Evolutionary conservation across 2,329 filamentous ascomycete genomes (phyloP).

Genomic region (Fusarium buxicola): DNA sequence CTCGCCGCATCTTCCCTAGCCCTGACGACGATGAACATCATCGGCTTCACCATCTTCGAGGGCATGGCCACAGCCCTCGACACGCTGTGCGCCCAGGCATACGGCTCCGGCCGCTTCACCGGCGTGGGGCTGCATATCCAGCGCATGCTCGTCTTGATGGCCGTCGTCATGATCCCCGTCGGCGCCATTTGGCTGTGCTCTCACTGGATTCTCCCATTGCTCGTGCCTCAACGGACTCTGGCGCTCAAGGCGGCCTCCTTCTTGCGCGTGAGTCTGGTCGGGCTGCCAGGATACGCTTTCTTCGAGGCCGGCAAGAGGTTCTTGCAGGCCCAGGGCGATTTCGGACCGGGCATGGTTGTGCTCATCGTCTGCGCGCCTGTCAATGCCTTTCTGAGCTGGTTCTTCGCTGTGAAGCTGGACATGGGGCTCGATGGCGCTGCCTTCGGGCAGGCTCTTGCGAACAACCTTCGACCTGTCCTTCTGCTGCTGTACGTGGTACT

Average conservation of each 20-base stretch:
- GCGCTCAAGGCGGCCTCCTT: slow-evolving; percentile 63
- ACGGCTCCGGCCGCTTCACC: slow-evolving; percentile 55
- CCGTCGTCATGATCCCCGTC: slow-evolving; percentile 61
- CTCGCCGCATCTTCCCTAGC: slow-evolving; percentile 64
- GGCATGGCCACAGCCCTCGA: slow-evolving; percentile 47
- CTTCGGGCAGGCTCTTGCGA: slow-evolving; percentile 61
- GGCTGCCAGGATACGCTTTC: slow-evolving; percentile 64
- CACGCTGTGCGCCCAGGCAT: slow-evolving; percentile 44
- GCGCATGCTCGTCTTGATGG: slow-evolving; percentile 64
- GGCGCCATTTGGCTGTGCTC: slow-evolving; percentile 62
- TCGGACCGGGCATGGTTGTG: slow-evolving; percentile 62
- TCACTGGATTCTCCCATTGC: slow-evolving; percentile 57
- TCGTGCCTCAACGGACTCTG: slow-evolving; percentile 60
- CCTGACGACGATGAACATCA: slow-evolving; percentile 66
- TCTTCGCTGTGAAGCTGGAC: slow-evolving; percentile 56
- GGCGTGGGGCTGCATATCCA: slow-evolving; percentile 65
- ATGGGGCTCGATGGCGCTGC: slow-evolving; percentile 65
- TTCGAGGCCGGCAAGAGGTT: slow-evolving; percentile 68
- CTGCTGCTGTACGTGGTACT: slow-evolving; percentile 60
- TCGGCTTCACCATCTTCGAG: slow-evolving; percentile 59
- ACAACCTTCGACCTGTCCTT: slow-evolving; percentile 60
- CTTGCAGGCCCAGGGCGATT: slow-evolving; percentile 66
- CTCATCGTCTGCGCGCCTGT: slow-evolving; percentile 60
- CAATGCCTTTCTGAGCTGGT: slow-evolving; percentile 62
- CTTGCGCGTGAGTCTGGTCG: slow-evolving; percentile 60